A percentile compares a stretch with the other conserved stretches of the same genome.
phyloP scores from a whole-genome alignment of 768 basidiomycete genomes.

The Mycena metata region DNA sequence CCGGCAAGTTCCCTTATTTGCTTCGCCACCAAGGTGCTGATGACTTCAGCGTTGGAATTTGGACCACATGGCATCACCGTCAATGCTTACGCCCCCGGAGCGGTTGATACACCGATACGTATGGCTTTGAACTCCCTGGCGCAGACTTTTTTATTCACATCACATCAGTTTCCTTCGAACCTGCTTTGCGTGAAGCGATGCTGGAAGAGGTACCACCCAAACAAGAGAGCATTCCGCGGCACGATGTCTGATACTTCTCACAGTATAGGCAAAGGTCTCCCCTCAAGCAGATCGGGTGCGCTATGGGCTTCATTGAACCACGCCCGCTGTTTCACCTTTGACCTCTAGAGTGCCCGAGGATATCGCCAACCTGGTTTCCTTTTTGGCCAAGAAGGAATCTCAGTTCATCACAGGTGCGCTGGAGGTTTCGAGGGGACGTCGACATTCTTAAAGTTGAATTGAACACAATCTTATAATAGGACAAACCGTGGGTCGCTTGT shows the following conservation, averaged over 20 bases:
- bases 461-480: too few relatives aligned
- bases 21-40: too few relatives aligned
- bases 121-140: neutral
- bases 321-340: too few relatives aligned
- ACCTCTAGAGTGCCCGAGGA: slow-evolving; percentile 30
- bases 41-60: slow-evolving; percentile 45
- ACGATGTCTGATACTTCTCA: neutral
- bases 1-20: neutral
- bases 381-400: slow-evolving; percentile 46
- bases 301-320: neutral
- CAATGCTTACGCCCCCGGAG: slow-evolving; percentile 45
- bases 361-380: slow-evolving; percentile 45
- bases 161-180: too few relatives aligned
- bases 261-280: slow-evolving; percentile 21
- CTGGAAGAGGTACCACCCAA: neutral
- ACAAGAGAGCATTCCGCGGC: neutral
- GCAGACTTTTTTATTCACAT: too few relatives aligned
- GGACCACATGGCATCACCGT: slow-evolving; percentile 43
- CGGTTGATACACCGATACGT: slow-evolving; percentile 30
- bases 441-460: too few relatives aligned
- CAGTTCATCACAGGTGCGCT: slow-evolving; percentile 44
- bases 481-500: slow-evolving; percentile 27
- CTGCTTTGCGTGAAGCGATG: too few relatives aligned
- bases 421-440: too few relatives aligned
- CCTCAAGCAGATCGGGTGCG: slow-evolving; percentile 12